Conservation (phyloP, 768 basidiomycete genomes). For the Amanita thiersii region DNA sequence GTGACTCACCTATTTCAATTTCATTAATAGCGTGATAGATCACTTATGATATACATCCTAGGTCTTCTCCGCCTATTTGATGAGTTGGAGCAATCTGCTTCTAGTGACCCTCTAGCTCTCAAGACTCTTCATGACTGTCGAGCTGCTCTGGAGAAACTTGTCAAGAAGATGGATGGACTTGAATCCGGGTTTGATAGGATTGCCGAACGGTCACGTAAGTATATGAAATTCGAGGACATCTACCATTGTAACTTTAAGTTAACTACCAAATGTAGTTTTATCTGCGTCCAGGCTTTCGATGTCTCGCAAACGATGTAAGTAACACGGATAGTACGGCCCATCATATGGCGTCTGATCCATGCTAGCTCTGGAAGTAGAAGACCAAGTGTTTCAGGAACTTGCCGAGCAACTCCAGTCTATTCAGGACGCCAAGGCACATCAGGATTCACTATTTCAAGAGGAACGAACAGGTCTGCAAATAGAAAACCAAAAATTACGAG, state of each 20-base stretch:
- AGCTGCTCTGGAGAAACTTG: constrained; percentile 54
- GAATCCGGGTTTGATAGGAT: constrained; percentile 80
- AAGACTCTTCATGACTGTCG: constrained; percentile 58
- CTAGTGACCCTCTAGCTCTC: constrained; percentile 36
- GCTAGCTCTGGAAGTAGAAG: constrained; percentile 66
- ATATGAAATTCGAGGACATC: constrained; percentile 4
- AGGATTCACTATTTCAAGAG: constrained; percentile 51
- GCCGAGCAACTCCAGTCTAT: constrained; percentile 55
- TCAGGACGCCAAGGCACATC: constrained; percentile 46
- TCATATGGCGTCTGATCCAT: constrained; percentile 9
- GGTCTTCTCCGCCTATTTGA: constrained; percentile 55
- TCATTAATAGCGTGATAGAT: constrained; percentile 9
- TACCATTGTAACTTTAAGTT: constrained; percentile 6
- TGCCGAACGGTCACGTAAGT: constrained; percentile 76
- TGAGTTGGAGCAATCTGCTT: constrained; percentile 52
- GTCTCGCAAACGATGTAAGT: constrained; percentile 68
- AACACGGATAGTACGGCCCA: constrained; percentile 1
- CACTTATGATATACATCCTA: constrained; percentile 19
- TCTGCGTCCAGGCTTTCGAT: constrained; percentile 65
- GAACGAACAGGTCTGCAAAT: constrained; percentile 46
- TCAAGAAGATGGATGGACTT: constrained; percentile 71
- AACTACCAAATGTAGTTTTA: constrained; percentile 40
- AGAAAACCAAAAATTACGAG: constrained; percentile 49
- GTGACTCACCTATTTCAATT: constrained; percentile 30
- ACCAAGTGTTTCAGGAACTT: constrained; percentile 66